Evolutionary conservation across 2,329 filamentous ascomycete species (phyloP).

Genomic region (Periglandula ipomoeae): DNA sequence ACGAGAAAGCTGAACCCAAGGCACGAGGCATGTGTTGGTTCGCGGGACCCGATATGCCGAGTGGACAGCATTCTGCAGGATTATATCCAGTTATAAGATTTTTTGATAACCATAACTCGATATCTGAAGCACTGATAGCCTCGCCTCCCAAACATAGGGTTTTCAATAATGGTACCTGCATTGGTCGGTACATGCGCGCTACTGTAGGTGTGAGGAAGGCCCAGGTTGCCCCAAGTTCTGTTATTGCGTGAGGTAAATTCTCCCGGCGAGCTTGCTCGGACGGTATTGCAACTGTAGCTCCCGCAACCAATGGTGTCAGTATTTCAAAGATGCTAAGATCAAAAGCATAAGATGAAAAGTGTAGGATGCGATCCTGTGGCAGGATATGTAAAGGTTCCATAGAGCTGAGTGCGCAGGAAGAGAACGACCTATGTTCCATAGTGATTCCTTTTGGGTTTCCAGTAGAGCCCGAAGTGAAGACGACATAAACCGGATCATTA

Average conservation of each 20-base stretch:
- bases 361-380: neutral
- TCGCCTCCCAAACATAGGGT: conserved; percentile 16
- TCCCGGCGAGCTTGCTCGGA: conserved; percentile 10
- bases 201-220: conserved; percentile 9
- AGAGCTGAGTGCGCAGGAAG: conserved; percentile 4
- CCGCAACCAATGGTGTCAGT: conserved; percentile 7
- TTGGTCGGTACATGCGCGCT: conserved; percentile 1
- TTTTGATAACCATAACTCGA: conserved; percentile 9
- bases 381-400: neutral
- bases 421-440: conserved; percentile 5
- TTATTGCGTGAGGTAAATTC: conserved; percentile 8
- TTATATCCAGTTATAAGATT: conserved; percentile 32
- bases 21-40: neutral
- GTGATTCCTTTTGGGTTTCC: conserved; percentile 34
- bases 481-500: conserved; percentile 21
- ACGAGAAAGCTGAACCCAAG: conserved; percentile 2
- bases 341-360: conserved; percentile 13
- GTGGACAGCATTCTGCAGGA: conserved; percentile 16
- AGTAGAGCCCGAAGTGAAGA: conserved; percentile 46
- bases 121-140: conserved; percentile 20
- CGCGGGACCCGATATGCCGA: conserved; percentile 15
- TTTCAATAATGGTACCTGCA: conserved; percentile 7
- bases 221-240: conserved; percentile 4
- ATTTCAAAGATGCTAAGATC: conserved; percentile 11
- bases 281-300: conserved; percentile 13